Evolutionary conservation across 148 eudicot species (phyloP).

Genomic region (Simmondsia chinensis): DNA sequence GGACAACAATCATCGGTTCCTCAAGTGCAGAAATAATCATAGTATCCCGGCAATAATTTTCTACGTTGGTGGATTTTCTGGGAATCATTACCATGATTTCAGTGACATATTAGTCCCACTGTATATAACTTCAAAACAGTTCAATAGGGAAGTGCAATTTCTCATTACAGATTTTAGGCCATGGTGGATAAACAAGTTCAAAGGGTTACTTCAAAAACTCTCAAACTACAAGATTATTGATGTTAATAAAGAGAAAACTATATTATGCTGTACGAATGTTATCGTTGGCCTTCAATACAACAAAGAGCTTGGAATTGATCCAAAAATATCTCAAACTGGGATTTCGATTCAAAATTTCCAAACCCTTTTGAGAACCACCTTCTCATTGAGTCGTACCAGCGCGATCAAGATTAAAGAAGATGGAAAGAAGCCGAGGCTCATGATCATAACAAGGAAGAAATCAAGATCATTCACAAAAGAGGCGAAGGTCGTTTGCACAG

Average conservation of each 20-base stretch:
- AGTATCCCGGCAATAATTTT: constrained; percentile 44
- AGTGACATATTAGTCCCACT: constrained; percentile 39
- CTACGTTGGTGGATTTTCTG: constrained; percentile 32
- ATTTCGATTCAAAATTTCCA: constrained; percentile 23
- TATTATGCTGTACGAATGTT: constrained; percentile 15
- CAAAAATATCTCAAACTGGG: constrained; percentile 4
- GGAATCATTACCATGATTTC: constrained; percentile 52
- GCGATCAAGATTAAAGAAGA: neutral
- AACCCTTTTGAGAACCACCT: constrained; percentile 14
- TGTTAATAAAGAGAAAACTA: constrained; percentile 13
- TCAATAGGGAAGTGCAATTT: constrained; percentile 31
- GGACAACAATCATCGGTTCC: too few relatives aligned
- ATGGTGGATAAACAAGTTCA: constrained; percentile 25
- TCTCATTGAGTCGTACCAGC: constrained; percentile 14
- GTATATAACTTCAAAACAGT: constrained; percentile 25
- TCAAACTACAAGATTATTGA: constrained; percentile 12
- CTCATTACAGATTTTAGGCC: constrained; percentile 15
- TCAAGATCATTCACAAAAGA: constrained; percentile 21
- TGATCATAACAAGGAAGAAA: constrained; percentile 25
- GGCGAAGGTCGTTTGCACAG: constrained; percentile 10
- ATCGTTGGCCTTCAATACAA: constrained; percentile 20
- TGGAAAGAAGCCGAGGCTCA: constrained; percentile 16
- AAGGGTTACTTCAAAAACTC: constrained; percentile 5
- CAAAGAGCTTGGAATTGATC: constrained; percentile 18
- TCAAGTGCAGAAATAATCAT: too few relatives aligned